Percentiles rank a stretch among this genome's conserved stretches.
Conservation (phyloP, 2,329 filamentous ascomycete species). For the Fusarium veterinarium region DNA sequence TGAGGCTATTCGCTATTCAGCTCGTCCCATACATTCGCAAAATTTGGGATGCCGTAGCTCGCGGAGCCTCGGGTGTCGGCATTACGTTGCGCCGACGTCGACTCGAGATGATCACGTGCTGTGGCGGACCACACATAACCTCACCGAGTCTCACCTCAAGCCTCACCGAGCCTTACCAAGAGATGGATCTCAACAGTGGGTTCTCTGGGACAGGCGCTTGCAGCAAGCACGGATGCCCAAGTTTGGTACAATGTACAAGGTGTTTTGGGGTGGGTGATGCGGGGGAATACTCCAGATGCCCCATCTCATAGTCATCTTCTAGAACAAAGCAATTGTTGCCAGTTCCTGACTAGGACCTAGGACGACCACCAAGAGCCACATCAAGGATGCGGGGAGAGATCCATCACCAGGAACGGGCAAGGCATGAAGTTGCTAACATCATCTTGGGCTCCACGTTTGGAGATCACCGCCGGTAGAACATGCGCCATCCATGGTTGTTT, state of each 20-base stretch:
- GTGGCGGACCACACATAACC: rapidly evolving
- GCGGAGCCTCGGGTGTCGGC: slow-evolving; percentile 20
- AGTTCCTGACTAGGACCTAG: slow-evolving; percentile 44
- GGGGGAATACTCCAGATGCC: slow-evolving; percentile 46
- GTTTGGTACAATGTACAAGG: slow-evolving; percentile 45
- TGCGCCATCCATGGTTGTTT: slow-evolving; percentile 4
- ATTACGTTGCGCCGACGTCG: slow-evolving; percentile 19
- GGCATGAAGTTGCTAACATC: slow-evolving; percentile 22
- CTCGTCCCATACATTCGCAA: slow-evolving; percentile 33
- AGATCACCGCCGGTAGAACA: background rate
- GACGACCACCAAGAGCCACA: slow-evolving; percentile 31
- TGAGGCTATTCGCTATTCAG: slow-evolving; percentile 39
- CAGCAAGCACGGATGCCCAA: slow-evolving; percentile 45
- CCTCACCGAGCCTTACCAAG: slow-evolving; percentile 35
- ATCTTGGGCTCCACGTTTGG: slow-evolving; percentile 34
- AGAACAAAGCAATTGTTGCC: slow-evolving; percentile 36
- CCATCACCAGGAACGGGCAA: slow-evolving; percentile 34
- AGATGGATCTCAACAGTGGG: slow-evolving; percentile 39
- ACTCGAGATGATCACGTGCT: slow-evolving; percentile 8
- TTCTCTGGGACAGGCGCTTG: slow-evolving; percentile 43
- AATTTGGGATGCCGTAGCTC: slow-evolving; percentile 35
- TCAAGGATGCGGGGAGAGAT: slow-evolving; percentile 36
- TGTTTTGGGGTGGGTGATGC: slow-evolving; percentile 41
- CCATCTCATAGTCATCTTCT: slow-evolving; percentile 43
- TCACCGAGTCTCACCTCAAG: slow-evolving; percentile 22